Evolutionary conservation across 1,139 yeast genomes (phyloP).

Genomic region (Pichia sp.): DNA sequence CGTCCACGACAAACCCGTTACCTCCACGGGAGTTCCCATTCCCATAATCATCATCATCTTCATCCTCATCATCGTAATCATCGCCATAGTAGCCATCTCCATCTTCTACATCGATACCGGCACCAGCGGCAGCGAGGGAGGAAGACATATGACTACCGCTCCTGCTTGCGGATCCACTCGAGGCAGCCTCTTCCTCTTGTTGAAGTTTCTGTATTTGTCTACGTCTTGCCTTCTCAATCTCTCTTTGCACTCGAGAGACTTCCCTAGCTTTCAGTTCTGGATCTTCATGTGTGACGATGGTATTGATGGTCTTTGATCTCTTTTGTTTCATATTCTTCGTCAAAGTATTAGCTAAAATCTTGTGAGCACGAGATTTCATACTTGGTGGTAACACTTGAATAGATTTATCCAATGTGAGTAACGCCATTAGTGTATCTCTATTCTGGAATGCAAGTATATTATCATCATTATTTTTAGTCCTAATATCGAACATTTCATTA

Average conservation of each 20-base stretch:
- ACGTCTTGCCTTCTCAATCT: conserved; percentile 62
- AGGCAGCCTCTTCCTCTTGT: conserved; percentile 43
- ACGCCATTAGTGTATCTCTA: no score
- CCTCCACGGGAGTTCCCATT: no score
- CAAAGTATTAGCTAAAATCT: conserved; percentile 70
- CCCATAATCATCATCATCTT: conserved; percentile 30
- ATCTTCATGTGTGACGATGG: conserved; percentile 75
- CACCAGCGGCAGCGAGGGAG: conserved; percentile 8
- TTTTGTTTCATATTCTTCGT: conserved; percentile 57
- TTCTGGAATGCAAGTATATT: no score
- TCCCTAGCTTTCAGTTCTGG: conserved; percentile 80
- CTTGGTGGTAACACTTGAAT: conserved; percentile 91
- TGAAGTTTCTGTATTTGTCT: conserved; percentile 51
- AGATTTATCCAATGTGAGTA: no score
- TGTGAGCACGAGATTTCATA: conserved; percentile 74
- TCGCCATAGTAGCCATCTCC: no score
- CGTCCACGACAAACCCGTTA: conserved; percentile 43
- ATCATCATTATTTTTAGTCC: conserved; percentile 18
- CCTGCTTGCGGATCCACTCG: no score
- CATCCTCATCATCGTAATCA: no score
- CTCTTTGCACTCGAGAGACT: conserved; percentile 73
- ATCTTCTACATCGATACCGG: conserved; percentile 25
- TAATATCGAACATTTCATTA: conserved; percentile 76
- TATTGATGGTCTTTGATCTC: conserved; percentile 45
- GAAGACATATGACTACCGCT: conserved; percentile 8